Conservation (phyloP, 1,284 basidiomycete species). For the Fistulina hepatica region DNA sequence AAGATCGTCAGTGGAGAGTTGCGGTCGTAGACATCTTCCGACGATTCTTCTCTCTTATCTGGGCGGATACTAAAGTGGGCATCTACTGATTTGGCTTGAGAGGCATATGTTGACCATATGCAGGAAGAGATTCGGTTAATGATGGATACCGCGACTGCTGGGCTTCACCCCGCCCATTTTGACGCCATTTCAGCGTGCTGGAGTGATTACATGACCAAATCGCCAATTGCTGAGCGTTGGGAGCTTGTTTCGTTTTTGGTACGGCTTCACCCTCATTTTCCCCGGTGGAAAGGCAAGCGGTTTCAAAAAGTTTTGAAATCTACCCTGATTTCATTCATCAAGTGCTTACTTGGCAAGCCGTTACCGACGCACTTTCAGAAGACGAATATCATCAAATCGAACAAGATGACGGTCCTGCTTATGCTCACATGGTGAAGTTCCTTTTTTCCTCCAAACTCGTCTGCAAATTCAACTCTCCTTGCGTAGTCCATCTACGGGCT, state of each 20-base stretch:
- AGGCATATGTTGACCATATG: neutral
- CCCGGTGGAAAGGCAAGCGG: slow-evolving; percentile 45
- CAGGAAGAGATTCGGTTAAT: slow-evolving; percentile 59
- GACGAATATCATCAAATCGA: slow-evolving; percentile 36
- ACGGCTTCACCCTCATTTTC: slow-evolving; percentile 54
- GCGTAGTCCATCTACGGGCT: slow-evolving; percentile 37
- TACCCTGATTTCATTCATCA: neutral
- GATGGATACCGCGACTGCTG: slow-evolving; percentile 43
- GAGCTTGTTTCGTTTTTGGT: slow-evolving; percentile 50
- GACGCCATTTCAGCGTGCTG: slow-evolving; percentile 55
- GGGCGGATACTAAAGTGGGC: slow-evolving; percentile 50
- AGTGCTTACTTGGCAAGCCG: slow-evolving; percentile 55
- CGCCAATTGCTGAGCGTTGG: slow-evolving; percentile 44
- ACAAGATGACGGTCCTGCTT: slow-evolving; percentile 30
- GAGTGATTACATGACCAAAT: slow-evolving; percentile 45
- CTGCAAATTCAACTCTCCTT: slow-evolving; percentile 2
- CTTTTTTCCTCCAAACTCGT: neutral
- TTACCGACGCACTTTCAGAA: slow-evolving; percentile 47
- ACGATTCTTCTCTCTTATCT: slow-evolving; percentile 49
- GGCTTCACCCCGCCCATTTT: slow-evolving; percentile 50
- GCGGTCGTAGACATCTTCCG: slow-evolving; percentile 47
- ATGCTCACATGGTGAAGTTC: slow-evolving; percentile 32
- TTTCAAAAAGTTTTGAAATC: slow-evolving; percentile 2
- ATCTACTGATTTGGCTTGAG: neutral
- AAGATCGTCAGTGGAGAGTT: slow-evolving; percentile 55